These are phyloP conservation scores for Arthrobotrys conoides DNA, from an alignment of 2,329 filamentous ascomycete species.

Conservation along the genomic window DNA sequence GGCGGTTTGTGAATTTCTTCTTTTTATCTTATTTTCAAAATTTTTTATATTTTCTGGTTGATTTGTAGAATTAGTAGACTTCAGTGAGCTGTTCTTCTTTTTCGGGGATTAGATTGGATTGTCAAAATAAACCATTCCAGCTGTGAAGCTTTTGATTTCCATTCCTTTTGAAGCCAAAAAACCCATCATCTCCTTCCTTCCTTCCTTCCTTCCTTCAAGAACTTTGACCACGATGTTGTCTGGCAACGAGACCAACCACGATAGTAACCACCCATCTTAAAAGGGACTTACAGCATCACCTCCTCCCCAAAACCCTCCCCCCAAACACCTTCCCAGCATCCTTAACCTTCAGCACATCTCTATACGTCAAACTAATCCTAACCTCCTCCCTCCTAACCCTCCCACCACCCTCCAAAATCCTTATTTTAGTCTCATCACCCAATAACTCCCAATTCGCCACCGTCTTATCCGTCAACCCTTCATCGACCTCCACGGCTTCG, in stretches of 20 bases:
- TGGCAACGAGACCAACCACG: no score
- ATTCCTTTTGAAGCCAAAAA: not conserved
- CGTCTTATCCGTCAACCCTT: conserved; percentile 74
- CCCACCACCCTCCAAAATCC: conserved; percentile 19
- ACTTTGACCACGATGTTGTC: no score
- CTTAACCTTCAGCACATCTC: conserved; percentile 84
- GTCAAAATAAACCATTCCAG: not conserved
- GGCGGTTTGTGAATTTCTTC: conserved; percentile 16
- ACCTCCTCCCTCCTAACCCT: conserved; percentile 70
- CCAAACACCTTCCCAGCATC: conserved; percentile 50
- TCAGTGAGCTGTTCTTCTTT: not conserved
- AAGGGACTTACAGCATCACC: no score
- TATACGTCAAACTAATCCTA: conserved; percentile 82
- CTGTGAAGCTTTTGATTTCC: not conserved
- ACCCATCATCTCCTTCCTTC: not conserved
- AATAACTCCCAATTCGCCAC: conserved; percentile 82
- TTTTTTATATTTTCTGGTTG: not conserved
- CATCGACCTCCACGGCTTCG: conserved; percentile 76
- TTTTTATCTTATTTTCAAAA: not conserved
- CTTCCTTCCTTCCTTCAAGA: not conserved
- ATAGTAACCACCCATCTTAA: no score
- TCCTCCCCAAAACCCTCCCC: conserved; percentile 26
- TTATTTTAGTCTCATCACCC: conserved; percentile 69
- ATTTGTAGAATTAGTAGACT: conserved; percentile 25
- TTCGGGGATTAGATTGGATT: not conserved